Base-by-base conservation (phyloP, 192 early-diverging fungal genomes). In the Allomyces macrogynus region DNA sequence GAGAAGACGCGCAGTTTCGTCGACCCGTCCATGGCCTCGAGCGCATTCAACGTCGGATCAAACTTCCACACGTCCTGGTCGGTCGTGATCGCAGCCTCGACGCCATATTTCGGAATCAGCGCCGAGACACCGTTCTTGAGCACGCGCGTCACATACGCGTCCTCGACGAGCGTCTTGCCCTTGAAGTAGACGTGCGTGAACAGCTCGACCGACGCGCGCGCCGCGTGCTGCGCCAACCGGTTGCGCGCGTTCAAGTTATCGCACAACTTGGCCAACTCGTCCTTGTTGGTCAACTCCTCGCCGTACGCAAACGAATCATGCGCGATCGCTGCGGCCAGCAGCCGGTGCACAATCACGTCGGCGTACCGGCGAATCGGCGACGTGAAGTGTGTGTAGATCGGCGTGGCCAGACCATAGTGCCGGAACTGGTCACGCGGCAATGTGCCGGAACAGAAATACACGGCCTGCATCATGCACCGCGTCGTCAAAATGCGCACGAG, bases 131-230 rank as follows among this genome's bases (percentile, higher is more conserved):
- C 96, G 73, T 97, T 99, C 73, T 95, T 91, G 65, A 97, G 72
- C 24, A 96, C 79, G 63, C 92, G 84, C 25, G 87, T 88, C 9
- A 99, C 89, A 69, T 89, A 93, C 10, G 85, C 96, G 64, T 87
- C 84, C 69, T 93, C 89, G 42, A 84, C 76, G 42, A 92, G 76
- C 18, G 72, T 80, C 80, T 96, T 99, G 71, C 85, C 86, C 75
- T 87, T 91, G 79, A 99, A 99, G 78, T 91, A 99, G 66, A 97
- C 66, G 66, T 93, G 85, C 1, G 96, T 99, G 80, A 86, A 96
- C 12, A 99, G 80, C 77, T 99, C 96, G 18, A 93, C 96, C 2
- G 92, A 95, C 32, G 89, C 87, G 8, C 94, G 82, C 12, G 86
- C 79, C 0, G 96, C 96, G 66, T 92, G 87, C 73, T 99, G 96